Conservation (phyloP, 2,329 filamentous ascomycete genomes). For the Aspergillus sp. region DNA sequence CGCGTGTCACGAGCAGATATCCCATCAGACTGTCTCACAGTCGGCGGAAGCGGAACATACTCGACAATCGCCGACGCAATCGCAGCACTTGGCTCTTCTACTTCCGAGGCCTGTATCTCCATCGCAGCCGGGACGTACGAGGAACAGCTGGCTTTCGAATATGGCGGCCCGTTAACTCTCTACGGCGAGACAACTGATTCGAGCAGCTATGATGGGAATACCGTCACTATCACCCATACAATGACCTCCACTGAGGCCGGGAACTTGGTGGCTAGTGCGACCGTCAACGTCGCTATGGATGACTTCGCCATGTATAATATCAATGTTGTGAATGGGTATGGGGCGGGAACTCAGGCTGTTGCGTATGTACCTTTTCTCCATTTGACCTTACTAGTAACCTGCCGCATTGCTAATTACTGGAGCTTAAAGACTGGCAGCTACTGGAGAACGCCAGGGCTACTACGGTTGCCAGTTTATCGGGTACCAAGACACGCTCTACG, state of each 20-base stretch:
- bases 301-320: constrained; percentile 37
- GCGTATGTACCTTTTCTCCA: constrained; percentile 20
- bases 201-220: constrained; percentile 30
- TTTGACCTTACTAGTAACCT: too few relatives aligned
- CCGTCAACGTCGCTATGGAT: constrained; percentile 29
- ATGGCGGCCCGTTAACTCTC: constrained; percentile 28
- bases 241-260: constrained; percentile 32
- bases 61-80: constrained; percentile 28
- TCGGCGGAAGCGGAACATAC: constrained; percentile 23
- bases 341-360: constrained; percentile 34
- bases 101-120: constrained; percentile 32
- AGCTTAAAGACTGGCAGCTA: constrained; percentile 24
- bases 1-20: constrained; percentile 19
- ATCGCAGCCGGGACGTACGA: constrained; percentile 33
- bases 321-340: constrained; percentile 37
- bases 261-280: constrained; percentile 31
- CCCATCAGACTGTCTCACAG: constrained; percentile 27
- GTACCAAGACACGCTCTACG: constrained; percentile 39
- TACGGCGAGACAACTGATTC: constrained; percentile 35
- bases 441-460: constrained; percentile 33
- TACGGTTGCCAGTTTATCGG: constrained; percentile 36
- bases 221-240: constrained; percentile 33
- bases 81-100: constrained; percentile 23
- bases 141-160: constrained; percentile 32
- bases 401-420: not conserved